Conservation (phyloP, 2,329 filamentous ascomycete species). For the Microsporum audouinii region DNA sequence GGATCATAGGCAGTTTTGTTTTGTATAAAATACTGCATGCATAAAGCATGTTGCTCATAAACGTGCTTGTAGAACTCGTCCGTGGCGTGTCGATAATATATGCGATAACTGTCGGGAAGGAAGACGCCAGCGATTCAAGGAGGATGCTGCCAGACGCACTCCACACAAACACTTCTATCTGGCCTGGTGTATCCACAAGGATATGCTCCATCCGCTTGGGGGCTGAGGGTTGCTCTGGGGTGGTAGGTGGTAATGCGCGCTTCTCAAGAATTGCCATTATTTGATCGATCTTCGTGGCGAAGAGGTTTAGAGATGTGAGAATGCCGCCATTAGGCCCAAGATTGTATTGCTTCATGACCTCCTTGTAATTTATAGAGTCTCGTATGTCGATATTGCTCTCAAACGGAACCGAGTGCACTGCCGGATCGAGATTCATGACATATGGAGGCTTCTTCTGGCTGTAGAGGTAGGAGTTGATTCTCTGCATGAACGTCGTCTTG, state of each 20-base stretch:
- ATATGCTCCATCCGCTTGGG: conserved; percentile 64
- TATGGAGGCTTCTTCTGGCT: conserved; percentile 71
- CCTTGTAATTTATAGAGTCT: conserved; percentile 97
- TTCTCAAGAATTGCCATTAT: conserved; percentile 84
- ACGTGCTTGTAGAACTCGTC: conserved; percentile 84
- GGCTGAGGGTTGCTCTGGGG: conserved; percentile 40
- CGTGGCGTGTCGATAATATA: conserved; percentile 96
- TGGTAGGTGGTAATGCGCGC: conserved; percentile 49
- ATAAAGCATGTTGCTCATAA: conserved; percentile 99
- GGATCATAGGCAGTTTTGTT: conserved; percentile 94
- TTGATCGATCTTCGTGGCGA: conserved; percentile 96
- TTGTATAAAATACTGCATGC: conserved; percentile 98
- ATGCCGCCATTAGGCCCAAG: conserved; percentile 95
- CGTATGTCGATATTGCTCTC: conserved; percentile 98
- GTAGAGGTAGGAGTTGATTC: conserved; percentile 89
- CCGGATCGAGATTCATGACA: conserved; percentile 93
- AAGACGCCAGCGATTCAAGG: conserved; percentile 80
- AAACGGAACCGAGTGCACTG: conserved; percentile 85
- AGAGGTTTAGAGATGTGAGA: conserved; percentile 86
- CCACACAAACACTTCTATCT: conserved; percentile 99
- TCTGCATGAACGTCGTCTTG: conserved; percentile 99
- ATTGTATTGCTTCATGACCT: conserved; percentile 99
- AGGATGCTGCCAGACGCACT: conserved; percentile 89
- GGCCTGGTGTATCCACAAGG: conserved; percentile 86
- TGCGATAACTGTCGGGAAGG: conserved; percentile 91